Conservation (phyloP, 148 eudicot genomes). For the Silene latifolia region DNA sequence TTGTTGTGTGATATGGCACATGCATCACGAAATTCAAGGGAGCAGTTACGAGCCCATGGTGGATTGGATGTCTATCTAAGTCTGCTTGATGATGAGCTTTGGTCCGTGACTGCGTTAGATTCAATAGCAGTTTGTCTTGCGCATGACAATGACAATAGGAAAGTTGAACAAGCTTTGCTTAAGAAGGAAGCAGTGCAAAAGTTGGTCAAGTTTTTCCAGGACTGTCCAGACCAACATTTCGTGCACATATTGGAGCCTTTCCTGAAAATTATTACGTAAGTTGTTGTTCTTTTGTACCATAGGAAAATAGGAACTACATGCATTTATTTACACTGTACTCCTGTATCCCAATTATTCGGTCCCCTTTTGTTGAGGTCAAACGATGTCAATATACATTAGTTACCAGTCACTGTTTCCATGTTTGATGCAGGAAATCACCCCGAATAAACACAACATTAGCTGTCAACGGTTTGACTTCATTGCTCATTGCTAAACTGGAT, state of each 20-base stretch:
- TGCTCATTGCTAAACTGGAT: conserved; percentile 85
- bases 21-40: conserved; percentile 97
- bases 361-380: too few relatives aligned
- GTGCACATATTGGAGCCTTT: conserved; percentile 96
- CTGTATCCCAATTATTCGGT: too few relatives aligned
- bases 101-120: conserved; percentile 96
- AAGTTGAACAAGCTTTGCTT: conserved; percentile 94
- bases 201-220: conserved; percentile 82
- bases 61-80: conserved; percentile 92
- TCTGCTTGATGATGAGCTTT: conserved; percentile 80
- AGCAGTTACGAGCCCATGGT: conserved; percentile 94
- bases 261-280: conserved; percentile 95
- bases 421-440: conserved; percentile 77
- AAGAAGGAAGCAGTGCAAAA: conserved; percentile 93
- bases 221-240: conserved; percentile 87
- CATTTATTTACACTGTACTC: too few relatives aligned
- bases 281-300: conserved; percentile 32
- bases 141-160: conserved; percentile 85
- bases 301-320: neutral
- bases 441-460: conserved; percentile 92
- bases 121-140: conserved; percentile 95
- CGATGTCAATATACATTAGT: too few relatives aligned
- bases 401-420: neutral
- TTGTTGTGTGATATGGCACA: conserved; percentile 96
- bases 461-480: conserved; percentile 87